Conservation (phyloP, 495 filamentous ascomycete genomes). For the Ascodesmis nigricans region DNA sequence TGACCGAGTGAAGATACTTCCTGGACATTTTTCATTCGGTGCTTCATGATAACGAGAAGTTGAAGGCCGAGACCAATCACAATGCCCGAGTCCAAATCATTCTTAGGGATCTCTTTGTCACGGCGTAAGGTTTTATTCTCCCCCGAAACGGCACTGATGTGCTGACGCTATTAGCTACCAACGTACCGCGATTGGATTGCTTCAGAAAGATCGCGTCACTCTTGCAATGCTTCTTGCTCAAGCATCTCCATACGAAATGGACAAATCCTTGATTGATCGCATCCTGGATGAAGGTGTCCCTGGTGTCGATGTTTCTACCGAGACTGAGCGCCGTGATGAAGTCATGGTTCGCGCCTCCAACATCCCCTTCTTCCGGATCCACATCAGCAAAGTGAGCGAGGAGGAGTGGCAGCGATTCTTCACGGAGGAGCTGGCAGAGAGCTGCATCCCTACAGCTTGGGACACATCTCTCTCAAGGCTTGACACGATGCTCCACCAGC, state of each 20-base stretch:
- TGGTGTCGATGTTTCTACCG: slow-evolving; percentile 55
- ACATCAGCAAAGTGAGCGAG: slow-evolving; percentile 36
- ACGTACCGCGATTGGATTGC: slow-evolving; percentile 70
- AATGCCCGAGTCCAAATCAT: slow-evolving; percentile 64
- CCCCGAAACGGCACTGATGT: no score
- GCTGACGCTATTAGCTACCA: no score
- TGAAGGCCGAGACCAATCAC: slow-evolving; percentile 51
- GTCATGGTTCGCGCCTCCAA: slow-evolving; percentile 44
- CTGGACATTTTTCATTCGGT: slow-evolving; percentile 91
- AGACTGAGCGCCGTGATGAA: slow-evolving; percentile 39
- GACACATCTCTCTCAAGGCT: slow-evolving; percentile 37
- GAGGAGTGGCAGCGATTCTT: slow-evolving; percentile 62
- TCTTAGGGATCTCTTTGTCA: slow-evolving; percentile 67
- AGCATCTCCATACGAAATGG: slow-evolving; percentile 82
- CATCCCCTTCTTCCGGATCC: slow-evolving; percentile 51
- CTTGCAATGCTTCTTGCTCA: slow-evolving; percentile 92
- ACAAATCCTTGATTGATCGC: slow-evolving; percentile 62
- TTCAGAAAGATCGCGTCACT: slow-evolving; percentile 86
- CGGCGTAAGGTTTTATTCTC: slow-evolving; percentile 26
- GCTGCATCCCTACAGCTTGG: slow-evolving; percentile 61
- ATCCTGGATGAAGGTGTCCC: slow-evolving; percentile 61
- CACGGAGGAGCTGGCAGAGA: slow-evolving; percentile 68
- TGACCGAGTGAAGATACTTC: slow-evolving; percentile 37
- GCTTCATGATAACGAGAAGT: slow-evolving; percentile 54
- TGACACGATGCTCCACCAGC: slow-evolving; percentile 59